Evolutionary conservation across 106 monocot genomes (phyloP).

Genomic region (Posidonia australis): DNA sequence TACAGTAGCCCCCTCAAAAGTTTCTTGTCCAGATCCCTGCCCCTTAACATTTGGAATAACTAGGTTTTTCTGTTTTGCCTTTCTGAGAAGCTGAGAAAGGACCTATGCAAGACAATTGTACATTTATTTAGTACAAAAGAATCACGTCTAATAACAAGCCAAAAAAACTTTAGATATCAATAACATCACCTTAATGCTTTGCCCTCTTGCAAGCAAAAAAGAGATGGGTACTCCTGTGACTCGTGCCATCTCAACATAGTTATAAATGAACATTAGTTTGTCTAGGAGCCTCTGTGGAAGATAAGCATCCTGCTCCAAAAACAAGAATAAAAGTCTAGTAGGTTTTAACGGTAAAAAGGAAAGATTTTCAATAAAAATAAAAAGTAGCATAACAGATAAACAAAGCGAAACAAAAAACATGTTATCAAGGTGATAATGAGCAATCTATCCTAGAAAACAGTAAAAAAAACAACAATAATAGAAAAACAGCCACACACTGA

Average conservation of each 20-base stretch:
- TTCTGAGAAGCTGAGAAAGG: conserved; percentile 93
- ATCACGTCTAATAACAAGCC: not conserved
- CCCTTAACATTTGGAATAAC: conserved; percentile 97
- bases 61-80: conserved; percentile 80
- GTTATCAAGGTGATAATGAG: no score
- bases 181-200: conserved; percentile 78
- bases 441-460: no score
- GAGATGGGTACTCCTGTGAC: conserved; percentile 99
- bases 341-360: no score
- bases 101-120: conserved; percentile 29
- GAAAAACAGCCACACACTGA: no score
- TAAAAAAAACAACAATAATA: no score
- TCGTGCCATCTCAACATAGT: conserved; percentile 99
- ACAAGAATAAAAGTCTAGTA: not conserved
- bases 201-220: conserved; percentile 88
- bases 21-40: conserved; percentile 82
- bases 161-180: not conserved
- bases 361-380: no score
- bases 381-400: no score
- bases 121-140: not conserved
- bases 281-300: conserved; percentile 94
- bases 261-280: conserved; percentile 94
- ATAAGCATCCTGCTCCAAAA: conserved; percentile 78
- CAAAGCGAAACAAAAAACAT: no score
- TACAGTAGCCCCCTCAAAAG: conserved; percentile 99